Evolutionary conservation across 2,329 filamentous ascomycete species (phyloP).

Genomic region (Claviceps lovelessii): DNA sequence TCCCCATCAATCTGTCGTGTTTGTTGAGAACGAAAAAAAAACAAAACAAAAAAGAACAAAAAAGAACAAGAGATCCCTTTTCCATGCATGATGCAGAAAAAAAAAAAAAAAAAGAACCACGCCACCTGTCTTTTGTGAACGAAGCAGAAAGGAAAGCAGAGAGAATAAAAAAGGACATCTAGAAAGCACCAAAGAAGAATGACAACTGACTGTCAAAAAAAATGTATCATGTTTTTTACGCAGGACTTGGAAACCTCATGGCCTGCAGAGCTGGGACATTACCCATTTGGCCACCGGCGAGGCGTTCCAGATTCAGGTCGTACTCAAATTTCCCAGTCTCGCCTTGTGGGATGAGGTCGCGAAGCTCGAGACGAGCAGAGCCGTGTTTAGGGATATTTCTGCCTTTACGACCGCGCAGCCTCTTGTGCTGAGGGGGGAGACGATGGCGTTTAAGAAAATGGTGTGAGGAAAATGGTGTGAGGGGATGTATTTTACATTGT

Average conservation of each 20-base stretch:
- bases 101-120: too few species aligned
- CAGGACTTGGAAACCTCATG: conserved; percentile 10
- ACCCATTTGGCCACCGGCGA: conserved; percentile 8
- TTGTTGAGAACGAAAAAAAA: too few species aligned
- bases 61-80: too few species aligned
- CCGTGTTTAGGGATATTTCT: conserved; percentile 13
- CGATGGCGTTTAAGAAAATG: not conserved
- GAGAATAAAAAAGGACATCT: too few species aligned
- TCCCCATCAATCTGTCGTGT: not conserved
- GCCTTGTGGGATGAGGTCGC: conserved; percentile 9
- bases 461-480: not conserved
- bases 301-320: conserved; percentile 12
- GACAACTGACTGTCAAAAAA: too few species aligned
- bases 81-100: too few species aligned
- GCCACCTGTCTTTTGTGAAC: too few species aligned
- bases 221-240: not conserved
- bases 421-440: conserved; percentile 10
- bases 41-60: too few species aligned
- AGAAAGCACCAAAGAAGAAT: too few species aligned
- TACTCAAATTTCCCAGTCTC: conserved; percentile 11
- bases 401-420: conserved; percentile 11
- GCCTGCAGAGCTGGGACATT: conserved; percentile 12
- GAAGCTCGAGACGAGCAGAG: conserved; percentile 1
- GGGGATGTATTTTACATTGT: not conserved
- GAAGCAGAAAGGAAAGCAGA: too few species aligned